Conservation (phyloP, 2,329 filamentous ascomycete species). For the Diaporthe ampelina region DNA sequence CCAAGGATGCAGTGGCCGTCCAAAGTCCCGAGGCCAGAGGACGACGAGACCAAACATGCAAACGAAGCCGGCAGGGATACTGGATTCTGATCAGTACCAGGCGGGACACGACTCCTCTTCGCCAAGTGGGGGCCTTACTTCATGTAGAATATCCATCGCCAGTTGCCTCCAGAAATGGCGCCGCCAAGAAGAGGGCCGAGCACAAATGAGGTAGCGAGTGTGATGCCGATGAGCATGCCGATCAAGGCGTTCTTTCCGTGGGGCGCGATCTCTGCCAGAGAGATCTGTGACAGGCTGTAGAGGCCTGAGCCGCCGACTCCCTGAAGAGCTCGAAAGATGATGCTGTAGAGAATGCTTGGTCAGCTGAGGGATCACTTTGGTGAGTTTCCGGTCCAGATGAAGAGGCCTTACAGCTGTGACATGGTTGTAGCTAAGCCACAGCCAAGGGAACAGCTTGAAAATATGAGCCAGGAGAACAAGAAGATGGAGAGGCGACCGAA, state of each 20-base stretch:
- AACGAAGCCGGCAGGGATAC: slow-evolving; percentile 35
- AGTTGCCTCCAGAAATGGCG: slow-evolving; percentile 66
- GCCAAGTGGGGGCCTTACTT: slow-evolving; percentile 59
- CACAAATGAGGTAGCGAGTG: slow-evolving; percentile 69
- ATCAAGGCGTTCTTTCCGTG: slow-evolving; percentile 66
- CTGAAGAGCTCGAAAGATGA: slow-evolving; percentile 70
- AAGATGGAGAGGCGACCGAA: slow-evolving; percentile 68
- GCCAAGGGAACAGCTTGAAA: slow-evolving; percentile 68
- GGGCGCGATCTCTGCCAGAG: slow-evolving; percentile 69
- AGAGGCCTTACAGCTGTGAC: slow-evolving; percentile 61
- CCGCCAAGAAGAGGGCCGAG: slow-evolving; percentile 72
- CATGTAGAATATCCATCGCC: slow-evolving; percentile 74
- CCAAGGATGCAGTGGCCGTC: slow-evolving; percentile 55
- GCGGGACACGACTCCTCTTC: background rate
- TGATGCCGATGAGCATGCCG: slow-evolving; percentile 68
- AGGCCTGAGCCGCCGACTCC: slow-evolving; percentile 73
- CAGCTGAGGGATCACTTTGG: background rate
- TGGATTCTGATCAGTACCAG: slow-evolving; percentile 40
- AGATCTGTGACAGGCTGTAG: slow-evolving; percentile 71
- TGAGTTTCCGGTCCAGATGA: background rate
- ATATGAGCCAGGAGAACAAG: slow-evolving; percentile 66
- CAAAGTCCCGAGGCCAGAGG: slow-evolving; percentile 59
- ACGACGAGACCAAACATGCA: slow-evolving; percentile 58
- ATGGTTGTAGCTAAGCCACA: slow-evolving; percentile 66
- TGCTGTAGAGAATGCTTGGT: slow-evolving; percentile 55